Evolutionary conservation across 2,329 filamentous ascomycete species (phyloP).

Genomic region (Epichloe baconii): DNA sequence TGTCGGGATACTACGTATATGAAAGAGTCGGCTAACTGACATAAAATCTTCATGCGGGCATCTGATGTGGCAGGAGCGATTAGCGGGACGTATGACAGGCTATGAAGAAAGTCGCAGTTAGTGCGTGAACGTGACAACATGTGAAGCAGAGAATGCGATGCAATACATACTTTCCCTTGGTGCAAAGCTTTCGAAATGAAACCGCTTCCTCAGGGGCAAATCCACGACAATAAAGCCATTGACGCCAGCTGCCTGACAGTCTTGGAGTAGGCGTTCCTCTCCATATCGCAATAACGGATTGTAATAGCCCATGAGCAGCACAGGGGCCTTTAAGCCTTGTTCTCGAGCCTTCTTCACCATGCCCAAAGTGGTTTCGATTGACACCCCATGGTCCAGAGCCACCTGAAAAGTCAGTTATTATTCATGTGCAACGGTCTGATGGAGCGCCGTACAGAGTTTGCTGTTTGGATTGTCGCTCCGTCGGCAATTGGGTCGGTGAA

Average conservation of each 20-base stretch:
- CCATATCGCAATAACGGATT: constrained; percentile 92
- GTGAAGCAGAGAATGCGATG: neutral
- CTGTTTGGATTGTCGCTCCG: constrained; percentile 89
- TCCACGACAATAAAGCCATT: constrained; percentile 98
- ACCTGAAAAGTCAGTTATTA: constrained; percentile 22
- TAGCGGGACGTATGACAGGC: constrained; percentile 89
- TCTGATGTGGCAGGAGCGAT: constrained; percentile 92
- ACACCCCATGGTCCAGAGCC: constrained; percentile 81
- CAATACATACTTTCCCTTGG: constrained; percentile 50
- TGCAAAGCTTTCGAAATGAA: constrained; percentile 77
- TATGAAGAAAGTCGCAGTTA: constrained; percentile 16
- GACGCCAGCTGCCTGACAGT: constrained; percentile 72
- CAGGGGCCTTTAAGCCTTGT: constrained; percentile 64
- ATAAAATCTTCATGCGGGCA: constrained; percentile 85
- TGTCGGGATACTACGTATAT: constrained; percentile 97
- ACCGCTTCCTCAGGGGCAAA: constrained; percentile 92
- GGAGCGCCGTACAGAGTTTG: constrained; percentile 58
- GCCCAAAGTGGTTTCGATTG: constrained; percentile 61
- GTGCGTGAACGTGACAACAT: neutral
- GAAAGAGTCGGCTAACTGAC: constrained; percentile 94
- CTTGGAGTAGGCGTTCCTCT: constrained; percentile 74
- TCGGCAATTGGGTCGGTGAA: constrained; percentile 98
- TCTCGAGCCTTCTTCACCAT: constrained; percentile 73
- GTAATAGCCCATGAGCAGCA: constrained; percentile 98
- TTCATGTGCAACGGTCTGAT: neutral